phyloP scores from a whole-genome alignment of 2,329 filamentous ascomycete species.

The Chrysoporthe austroafricana region DNA sequence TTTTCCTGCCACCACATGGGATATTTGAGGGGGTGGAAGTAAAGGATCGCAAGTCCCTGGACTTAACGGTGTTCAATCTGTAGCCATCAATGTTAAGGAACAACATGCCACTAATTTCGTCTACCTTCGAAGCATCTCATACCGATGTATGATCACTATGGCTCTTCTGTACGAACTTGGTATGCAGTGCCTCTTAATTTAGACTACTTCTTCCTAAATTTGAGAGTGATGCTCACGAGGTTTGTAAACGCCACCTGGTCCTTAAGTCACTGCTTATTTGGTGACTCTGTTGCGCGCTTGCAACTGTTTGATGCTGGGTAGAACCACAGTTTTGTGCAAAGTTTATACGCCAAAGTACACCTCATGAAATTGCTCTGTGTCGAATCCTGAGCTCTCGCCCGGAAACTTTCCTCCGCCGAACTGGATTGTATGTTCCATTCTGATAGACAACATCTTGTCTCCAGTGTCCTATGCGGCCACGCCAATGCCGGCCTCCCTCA shows the following conservation, averaged over 20 bases:
- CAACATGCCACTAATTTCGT: too few species aligned
- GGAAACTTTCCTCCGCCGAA: constrained; percentile 23
- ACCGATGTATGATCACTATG: not conserved
- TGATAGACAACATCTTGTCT: constrained; percentile 24
- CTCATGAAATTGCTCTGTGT: not conserved
- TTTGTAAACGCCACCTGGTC: constrained; percentile 30
- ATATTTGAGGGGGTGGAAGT: not conserved
- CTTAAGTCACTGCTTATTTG: constrained; percentile 29
- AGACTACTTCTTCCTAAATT: constrained; percentile 19
- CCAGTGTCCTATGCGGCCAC: constrained; percentile 25
- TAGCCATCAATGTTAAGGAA: too few species aligned
- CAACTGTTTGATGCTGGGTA: constrained; percentile 23
- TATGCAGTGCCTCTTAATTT: not conserved
- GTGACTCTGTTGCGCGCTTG: constrained; percentile 23
- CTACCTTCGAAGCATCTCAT: not conserved
- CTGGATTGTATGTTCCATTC: constrained; percentile 29
- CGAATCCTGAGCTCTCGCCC: constrained; percentile 17
- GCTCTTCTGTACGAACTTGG: not conserved
- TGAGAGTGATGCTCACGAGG: constrained; percentile 27
- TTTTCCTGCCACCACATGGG: too few species aligned
- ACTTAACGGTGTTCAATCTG: not conserved
- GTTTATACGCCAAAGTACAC: constrained; percentile 8
- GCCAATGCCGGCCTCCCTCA: constrained; percentile 20
- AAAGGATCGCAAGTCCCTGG: not conserved
- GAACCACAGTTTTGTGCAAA: constrained; percentile 17